Base-by-base conservation (phyloP, 2,329 filamentous ascomycete genomes). In the Cladosporium austrohemisphaericum region DNA sequence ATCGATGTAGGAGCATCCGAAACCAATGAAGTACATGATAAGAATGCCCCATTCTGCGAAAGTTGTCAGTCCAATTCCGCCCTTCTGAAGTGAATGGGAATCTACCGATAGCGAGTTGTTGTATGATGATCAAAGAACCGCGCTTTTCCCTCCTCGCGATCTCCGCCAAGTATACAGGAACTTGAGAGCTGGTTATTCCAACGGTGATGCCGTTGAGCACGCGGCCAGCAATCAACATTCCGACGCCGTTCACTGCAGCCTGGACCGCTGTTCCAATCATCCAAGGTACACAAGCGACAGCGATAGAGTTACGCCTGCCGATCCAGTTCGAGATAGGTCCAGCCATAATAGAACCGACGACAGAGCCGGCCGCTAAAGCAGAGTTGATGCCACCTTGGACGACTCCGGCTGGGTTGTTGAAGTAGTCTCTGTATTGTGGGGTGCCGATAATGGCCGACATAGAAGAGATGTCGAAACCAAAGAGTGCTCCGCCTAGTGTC, bases 401-500 rank as follows among this genome's bases (percentile, higher is more conserved):
- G 14, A 74, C 59, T 11, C 72, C 72, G 35, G 70, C 62, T 6
- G 76, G 77, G 38, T 75, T 73, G 57, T 78, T 56, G 59, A 79
- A 79, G 55, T 73, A 79, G 4, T 66, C 59, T 23, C 70, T 62
- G 57, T 78, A 78, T 57, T 78, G 75, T 1, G 66, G 38, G 0
- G 75, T 76, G 29, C 71, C 71, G 41, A 79, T 71, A 53, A 77
- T 76, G 33, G 75, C 76, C 41, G 68, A 72, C 73, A 79, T 78
- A 4, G 74, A 77, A 5, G 71, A 74, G 51, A 79, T 78, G 60
- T 80, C 77, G 57, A 80, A 79, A 47, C 77, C 77, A 52, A 79
- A 79, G 11, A 60, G 50, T 69, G 73, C 72, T 16, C 75, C 76
- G 33, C 76, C 76, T 31, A 78, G 67, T 1, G 76, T 79, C 49